These are phyloP conservation scores for Wickerhamiella australiensis DNA, from an alignment of 805 yeast genomes.

Conservation along the genomic window DNA sequence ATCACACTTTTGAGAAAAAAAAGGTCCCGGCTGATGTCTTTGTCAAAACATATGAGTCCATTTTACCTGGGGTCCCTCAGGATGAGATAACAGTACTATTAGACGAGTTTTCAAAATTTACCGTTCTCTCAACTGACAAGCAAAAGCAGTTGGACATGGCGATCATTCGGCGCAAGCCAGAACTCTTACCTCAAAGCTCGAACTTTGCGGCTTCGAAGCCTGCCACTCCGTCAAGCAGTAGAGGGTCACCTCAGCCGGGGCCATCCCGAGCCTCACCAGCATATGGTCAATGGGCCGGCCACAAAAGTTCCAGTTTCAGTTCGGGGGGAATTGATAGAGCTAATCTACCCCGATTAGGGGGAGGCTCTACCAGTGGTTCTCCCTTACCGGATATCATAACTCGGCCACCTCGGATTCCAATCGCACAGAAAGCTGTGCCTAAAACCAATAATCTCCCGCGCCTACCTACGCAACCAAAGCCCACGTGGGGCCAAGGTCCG, in stretches of 20 bases:
- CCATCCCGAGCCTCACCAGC: neutral
- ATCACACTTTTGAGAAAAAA: conserved; percentile 17
- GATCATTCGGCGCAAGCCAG: conserved; percentile 9
- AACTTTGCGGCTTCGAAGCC: neutral
- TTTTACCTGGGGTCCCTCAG: conserved; percentile 11
- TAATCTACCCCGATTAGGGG: conserved; percentile 18
- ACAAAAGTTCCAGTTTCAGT: neutral
- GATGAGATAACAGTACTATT: conserved; percentile 20
- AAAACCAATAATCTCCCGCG: neutral
- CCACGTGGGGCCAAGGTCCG: conserved; percentile 11
- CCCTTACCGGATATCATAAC: neutral
- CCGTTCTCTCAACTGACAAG: conserved; percentile 3
- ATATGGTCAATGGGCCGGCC: conserved; percentile 9
- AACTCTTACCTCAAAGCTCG: neutral
- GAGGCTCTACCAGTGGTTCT: neutral
- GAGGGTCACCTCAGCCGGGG: neutral
- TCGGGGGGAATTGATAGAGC: conserved; percentile 6
- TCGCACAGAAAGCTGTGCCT: neutral
- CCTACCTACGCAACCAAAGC: neutral
- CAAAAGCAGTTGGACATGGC: conserved; percentile 7
- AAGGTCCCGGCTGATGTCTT: conserved; percentile 20
- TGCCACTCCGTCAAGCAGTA: neutral
- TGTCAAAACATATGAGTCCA: conserved; percentile 19
- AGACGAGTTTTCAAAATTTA: conserved; percentile 13
- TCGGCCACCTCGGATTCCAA: conserved; percentile 16